These are phyloP conservation scores for Phytophthora idaei DNA, from an alignment of 352 stramenopile species.

Conservation along the genomic window DNA sequence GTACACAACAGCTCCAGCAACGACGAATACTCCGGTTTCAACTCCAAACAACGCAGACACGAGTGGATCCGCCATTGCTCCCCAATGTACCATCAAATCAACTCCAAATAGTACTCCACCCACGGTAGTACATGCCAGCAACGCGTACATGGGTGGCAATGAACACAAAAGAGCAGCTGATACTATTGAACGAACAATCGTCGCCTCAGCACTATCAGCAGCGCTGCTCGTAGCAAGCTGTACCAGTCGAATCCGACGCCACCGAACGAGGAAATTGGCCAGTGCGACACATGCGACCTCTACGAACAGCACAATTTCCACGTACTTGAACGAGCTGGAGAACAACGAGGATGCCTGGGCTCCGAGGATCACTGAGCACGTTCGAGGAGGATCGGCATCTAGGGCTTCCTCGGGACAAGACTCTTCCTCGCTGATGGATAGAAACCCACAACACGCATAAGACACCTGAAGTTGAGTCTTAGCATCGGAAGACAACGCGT, in stretches of 20 bases:
- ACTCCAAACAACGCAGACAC: conserved; percentile 47
- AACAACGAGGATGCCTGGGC: conserved; percentile 42
- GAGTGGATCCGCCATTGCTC: conserved; percentile 40
- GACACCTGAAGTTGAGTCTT: conserved; percentile 42
- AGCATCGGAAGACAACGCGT: conserved; percentile 15
- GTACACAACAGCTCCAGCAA: conserved; percentile 21
- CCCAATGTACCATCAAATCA: conserved; percentile 49
- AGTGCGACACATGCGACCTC: conserved; percentile 44
- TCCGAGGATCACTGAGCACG: conserved; percentile 40
- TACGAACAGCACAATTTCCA: conserved; percentile 40
- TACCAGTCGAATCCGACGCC: conserved; percentile 46
- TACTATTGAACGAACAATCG: conserved; percentile 39
- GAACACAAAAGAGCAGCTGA: conserved; percentile 45
- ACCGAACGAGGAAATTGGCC: conserved; percentile 59
- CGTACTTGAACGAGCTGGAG: conserved; percentile 41
- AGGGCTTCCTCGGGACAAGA: conserved; percentile 61
- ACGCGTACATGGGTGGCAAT: conserved; percentile 42
- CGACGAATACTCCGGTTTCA: conserved; percentile 40
- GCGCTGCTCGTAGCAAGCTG: conserved; percentile 34
- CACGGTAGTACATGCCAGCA: conserved; percentile 31
- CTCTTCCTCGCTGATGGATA: conserved; percentile 34
- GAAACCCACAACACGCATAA: conserved; percentile 65
- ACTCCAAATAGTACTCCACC: conserved; percentile 41
- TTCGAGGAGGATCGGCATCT: conserved; percentile 39
- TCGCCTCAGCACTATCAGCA: conserved; percentile 20